Evolutionary conservation across 1,284 basidiomycete species (phyloP).

Genomic region (Microbotryomycetes sp.): DNA sequence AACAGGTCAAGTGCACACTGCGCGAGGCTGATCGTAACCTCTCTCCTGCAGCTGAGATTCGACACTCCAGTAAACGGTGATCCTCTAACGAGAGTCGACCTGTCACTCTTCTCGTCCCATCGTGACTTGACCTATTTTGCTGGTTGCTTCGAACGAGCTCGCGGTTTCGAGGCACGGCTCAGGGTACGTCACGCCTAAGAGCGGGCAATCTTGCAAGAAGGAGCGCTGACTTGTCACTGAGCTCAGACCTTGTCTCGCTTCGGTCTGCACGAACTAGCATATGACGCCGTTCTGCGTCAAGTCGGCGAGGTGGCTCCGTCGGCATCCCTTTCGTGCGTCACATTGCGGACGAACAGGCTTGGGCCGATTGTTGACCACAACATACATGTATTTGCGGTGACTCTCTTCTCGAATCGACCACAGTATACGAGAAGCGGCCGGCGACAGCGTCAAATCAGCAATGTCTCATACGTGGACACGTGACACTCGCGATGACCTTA

Average conservation of each 20-base stretch:
- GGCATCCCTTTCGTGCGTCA: constrained; percentile 68
- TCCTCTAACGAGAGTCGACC: constrained; percentile 57
- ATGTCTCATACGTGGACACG: constrained; percentile 68
- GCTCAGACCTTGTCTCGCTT: constrained; percentile 42
- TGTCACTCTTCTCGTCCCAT: constrained; percentile 58
- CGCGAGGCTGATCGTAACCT: no score
- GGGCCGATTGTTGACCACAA: neutral
- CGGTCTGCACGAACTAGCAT: constrained; percentile 69
- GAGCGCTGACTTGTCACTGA: neutral
- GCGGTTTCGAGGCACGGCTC: constrained; percentile 59
- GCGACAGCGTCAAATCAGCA: constrained; percentile 73
- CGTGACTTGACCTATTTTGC: constrained; percentile 64
- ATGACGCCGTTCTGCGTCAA: constrained; percentile 71
- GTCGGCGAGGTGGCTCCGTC: constrained; percentile 62
- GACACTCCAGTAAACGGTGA: constrained; percentile 42
- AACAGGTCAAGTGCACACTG: constrained; percentile 46
- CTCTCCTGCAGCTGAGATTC: constrained; percentile 25
- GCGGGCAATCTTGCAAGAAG: neutral
- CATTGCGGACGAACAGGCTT: no score
- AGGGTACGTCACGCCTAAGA: constrained; percentile 50
- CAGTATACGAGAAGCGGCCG: constrained; percentile 76
- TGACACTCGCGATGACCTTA: constrained; percentile 72
- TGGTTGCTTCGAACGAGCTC: constrained; percentile 60
- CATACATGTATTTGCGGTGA: no score
- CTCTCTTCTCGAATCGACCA: constrained; percentile 18